phyloP scores from a whole-genome alignment of 2,329 filamentous ascomycete species.

The Rutstroemia sp. region DNA sequence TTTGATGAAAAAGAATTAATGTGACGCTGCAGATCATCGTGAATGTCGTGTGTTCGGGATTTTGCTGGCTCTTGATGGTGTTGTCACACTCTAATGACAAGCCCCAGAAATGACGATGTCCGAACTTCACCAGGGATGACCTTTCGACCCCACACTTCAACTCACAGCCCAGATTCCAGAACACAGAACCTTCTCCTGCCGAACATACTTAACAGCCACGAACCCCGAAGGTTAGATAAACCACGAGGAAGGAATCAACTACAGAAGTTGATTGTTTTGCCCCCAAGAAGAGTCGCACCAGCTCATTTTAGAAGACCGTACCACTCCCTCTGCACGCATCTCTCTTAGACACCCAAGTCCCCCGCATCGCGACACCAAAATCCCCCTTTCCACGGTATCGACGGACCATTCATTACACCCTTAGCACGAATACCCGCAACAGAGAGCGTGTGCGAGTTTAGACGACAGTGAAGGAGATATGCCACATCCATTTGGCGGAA shows the following conservation, averaged over 20 bases:
- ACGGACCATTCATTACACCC: too few relatives aligned
- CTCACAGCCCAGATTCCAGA: neutral
- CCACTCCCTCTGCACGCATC: neutral
- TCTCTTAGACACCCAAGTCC: neutral
- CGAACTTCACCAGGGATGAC: neutral
- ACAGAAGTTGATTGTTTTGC: too few relatives aligned
- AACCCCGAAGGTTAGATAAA: too few relatives aligned
- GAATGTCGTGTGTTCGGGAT: too few relatives aligned
- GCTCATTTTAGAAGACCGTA: neutral
- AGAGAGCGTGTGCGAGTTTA: neutral
- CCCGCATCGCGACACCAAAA: constrained; percentile 2
- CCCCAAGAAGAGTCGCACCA: neutral
- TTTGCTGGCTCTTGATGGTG: too few relatives aligned
- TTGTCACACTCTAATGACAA: too few relatives aligned
- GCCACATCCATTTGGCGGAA: constrained; percentile 43
- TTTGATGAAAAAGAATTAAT: too few relatives aligned
- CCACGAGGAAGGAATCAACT: too few relatives aligned
- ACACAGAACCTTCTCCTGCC: too few relatives aligned
- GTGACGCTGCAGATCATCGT: too few relatives aligned
- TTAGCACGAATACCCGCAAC: too few relatives aligned
- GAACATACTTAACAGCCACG: too few relatives aligned
- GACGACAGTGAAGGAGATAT: neutral
- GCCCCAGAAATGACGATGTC: neutral
- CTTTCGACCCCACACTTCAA: neutral
- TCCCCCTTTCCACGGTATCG: neutral